Conservation (phyloP, 176 grass and related monocot genomes). For the Eleusine coracana region DNA sequence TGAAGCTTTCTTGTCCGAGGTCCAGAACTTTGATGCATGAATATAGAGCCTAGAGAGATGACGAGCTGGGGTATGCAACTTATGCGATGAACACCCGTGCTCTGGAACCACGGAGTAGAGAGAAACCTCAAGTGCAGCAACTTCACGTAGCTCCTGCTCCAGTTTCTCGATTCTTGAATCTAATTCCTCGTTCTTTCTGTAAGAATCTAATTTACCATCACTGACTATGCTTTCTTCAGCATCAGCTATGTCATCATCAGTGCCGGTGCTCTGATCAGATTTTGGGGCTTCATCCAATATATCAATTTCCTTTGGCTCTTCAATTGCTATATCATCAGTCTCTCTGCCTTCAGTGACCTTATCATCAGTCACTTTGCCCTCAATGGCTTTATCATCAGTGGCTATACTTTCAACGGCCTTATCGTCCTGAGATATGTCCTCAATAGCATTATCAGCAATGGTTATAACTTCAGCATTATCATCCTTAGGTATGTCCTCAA, state of each 20-base stretch:
- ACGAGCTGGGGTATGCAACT: slow-evolving; percentile 82
- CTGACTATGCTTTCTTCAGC: slow-evolving; percentile 59
- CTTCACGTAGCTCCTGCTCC: slow-evolving; percentile 75
- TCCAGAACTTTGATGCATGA: slow-evolving; percentile 82
- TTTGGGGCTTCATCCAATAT: slow-evolving; percentile 79
- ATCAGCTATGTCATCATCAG: slow-evolving; percentile 74
- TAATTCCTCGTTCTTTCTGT: slow-evolving; percentile 53
- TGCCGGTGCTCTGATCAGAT: slow-evolving; percentile 82
- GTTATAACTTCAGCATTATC: slow-evolving; percentile 4
- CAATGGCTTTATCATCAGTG: slow-evolving; percentile 11
- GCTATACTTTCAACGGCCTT: neutral
- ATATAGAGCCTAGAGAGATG: slow-evolving; percentile 82
- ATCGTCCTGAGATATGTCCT: slow-evolving; percentile 16
- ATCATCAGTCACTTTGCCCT: slow-evolving; percentile 19
- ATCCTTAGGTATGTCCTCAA: slow-evolving; percentile 14
- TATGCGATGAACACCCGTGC: slow-evolving; percentile 83
- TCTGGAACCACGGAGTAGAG: slow-evolving; percentile 81
- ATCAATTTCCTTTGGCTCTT: slow-evolving; percentile 92
- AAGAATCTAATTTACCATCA: slow-evolving; percentile 55
- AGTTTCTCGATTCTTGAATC: slow-evolving; percentile 64
- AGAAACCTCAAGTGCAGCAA: slow-evolving; percentile 83
- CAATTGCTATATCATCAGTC: slow-evolving; percentile 42
- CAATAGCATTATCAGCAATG: slow-evolving; percentile 34
- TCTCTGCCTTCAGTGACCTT: slow-evolving; percentile 35
- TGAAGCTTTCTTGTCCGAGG: slow-evolving; percentile 62